A percentile compares a stretch with the other conserved stretches of the same genome.
These are phyloP conservation scores for Macrophomina pseudophaseolina DNA, from an alignment of 2,329 filamentous ascomycete species.

Conservation along the genomic window DNA sequence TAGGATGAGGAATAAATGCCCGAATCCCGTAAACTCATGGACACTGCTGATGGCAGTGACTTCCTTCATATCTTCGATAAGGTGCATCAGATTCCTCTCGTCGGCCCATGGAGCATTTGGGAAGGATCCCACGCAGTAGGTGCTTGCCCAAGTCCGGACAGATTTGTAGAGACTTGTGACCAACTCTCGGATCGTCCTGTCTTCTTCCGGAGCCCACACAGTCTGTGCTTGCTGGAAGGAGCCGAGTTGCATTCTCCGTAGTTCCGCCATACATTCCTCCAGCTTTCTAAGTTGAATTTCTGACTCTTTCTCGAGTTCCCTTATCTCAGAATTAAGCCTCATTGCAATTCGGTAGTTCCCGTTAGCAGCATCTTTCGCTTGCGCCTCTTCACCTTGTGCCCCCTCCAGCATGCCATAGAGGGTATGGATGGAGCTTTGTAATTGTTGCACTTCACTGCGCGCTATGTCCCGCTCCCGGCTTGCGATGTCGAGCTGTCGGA, in stretches of 20 bases:
- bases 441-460: no score
- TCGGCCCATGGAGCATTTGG: neutral
- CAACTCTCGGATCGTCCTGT: neutral
- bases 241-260: neutral
- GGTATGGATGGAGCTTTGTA: no score
- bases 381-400: no score
- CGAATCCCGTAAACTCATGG: neutral
- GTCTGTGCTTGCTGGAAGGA: neutral
- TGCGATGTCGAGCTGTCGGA: no score
- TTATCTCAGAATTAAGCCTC: neutral
- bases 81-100: neutral
- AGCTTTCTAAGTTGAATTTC: neutral
- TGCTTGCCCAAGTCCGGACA: neutral
- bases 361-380: no score
- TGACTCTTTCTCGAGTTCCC: neutral
- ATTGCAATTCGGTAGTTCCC: no score
- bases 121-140: neutral
- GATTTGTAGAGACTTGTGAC: neutral
- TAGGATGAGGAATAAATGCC: conserved; percentile 20
- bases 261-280: neutral
- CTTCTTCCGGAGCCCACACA: neutral
- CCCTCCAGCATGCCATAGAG: no score
- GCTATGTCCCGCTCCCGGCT: no score
- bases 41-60: neutral
- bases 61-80: neutral